phyloP scores from a whole-genome alignment of 169 alveolate species.

The Besnoitia besnoiti region DNA sequence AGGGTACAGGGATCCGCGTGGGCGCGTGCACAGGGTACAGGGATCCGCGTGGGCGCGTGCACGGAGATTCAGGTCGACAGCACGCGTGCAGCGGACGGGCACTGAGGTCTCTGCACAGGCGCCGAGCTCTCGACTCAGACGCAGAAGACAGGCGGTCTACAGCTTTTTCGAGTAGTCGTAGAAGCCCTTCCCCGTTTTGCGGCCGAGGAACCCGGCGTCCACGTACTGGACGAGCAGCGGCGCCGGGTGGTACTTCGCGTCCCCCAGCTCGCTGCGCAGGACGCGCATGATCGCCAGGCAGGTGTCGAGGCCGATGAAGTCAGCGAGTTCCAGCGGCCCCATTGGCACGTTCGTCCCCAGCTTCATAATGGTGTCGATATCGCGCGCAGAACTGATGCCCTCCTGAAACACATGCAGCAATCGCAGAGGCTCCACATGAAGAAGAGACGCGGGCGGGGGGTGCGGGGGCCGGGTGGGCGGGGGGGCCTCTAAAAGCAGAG shows the following conservation, averaged over 20 bases:
- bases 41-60: no score
- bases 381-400: conserved; percentile 83
- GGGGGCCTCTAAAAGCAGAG: no score
- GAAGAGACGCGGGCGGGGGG: not conserved
- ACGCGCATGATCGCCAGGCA: conserved; percentile 83
- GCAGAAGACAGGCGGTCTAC: no score
- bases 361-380: conserved; percentile 89
- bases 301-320: conserved; percentile 91
- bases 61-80: no score
- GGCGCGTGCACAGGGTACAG: no score
- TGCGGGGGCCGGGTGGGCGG: not conserved
- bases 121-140: no score
- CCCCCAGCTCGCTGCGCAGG: conserved; percentile 88
- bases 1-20: no score
- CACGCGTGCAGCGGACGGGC: no score
- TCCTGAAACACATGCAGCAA: conserved; percentile 70
- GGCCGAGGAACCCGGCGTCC: conserved; percentile 91
- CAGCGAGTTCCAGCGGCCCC: conserved; percentile 93
- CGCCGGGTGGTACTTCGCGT: conserved; percentile 89
- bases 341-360: conserved; percentile 92
- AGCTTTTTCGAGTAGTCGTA: conserved; percentile 77
- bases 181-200: conserved; percentile 89
- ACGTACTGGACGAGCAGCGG: conserved; percentile 89
- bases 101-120: no score
- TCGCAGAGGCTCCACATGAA: not conserved